A percentile compares a stretch with the other conserved stretches of the same genome.
Evolutionary conservation across 352 stramenopile genomes (phyloP).

Genomic region (Pythium aquatile): DNA sequence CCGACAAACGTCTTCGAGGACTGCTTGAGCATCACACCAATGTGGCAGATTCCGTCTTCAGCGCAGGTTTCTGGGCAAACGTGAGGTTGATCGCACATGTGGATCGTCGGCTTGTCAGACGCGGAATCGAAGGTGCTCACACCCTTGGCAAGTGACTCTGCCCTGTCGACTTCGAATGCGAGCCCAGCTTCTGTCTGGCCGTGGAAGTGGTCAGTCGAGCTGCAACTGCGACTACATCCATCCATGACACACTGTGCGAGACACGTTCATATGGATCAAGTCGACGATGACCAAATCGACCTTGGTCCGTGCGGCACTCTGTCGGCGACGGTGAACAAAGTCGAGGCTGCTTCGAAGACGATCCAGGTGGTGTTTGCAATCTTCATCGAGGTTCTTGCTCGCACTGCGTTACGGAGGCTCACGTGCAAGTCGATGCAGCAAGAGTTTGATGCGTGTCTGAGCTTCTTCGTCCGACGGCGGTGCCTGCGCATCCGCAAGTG

Average conservation of each 20-base stretch:
- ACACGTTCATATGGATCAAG: conserved; percentile 36
- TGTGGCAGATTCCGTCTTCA: conserved; percentile 60
- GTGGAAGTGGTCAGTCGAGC: conserved; percentile 64
- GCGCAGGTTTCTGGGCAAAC: conserved; percentile 51
- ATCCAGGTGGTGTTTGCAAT: conserved; percentile 35
- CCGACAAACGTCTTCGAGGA: conserved; percentile 67
- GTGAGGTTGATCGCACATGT: conserved; percentile 62
- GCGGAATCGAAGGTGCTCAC: not conserved
- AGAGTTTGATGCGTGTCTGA: conserved; percentile 58
- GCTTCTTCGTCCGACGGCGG: conserved; percentile 57
- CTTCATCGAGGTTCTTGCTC: conserved; percentile 25
- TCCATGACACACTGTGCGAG: conserved; percentile 59
- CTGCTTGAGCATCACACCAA: conserved; percentile 70
- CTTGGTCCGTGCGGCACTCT: conserved; percentile 35
- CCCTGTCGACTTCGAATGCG: conserved; percentile 50
- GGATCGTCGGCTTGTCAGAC: conserved; percentile 49
- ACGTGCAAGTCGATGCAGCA: conserved; percentile 28
- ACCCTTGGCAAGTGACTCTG: conserved; percentile 31
- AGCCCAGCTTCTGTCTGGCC: conserved; percentile 41
- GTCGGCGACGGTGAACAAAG: conserved; percentile 11
- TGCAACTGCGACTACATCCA: conserved; percentile 52
- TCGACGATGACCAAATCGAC: conserved; percentile 51
- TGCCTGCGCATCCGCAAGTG: conserved; percentile 46
- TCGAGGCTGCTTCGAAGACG: conserved; percentile 21
- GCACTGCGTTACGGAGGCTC: not conserved